These are phyloP conservation scores for Leccinellum albellum DNA, from an alignment of 768 basidiomycete species.

Conservation along the genomic window DNA sequence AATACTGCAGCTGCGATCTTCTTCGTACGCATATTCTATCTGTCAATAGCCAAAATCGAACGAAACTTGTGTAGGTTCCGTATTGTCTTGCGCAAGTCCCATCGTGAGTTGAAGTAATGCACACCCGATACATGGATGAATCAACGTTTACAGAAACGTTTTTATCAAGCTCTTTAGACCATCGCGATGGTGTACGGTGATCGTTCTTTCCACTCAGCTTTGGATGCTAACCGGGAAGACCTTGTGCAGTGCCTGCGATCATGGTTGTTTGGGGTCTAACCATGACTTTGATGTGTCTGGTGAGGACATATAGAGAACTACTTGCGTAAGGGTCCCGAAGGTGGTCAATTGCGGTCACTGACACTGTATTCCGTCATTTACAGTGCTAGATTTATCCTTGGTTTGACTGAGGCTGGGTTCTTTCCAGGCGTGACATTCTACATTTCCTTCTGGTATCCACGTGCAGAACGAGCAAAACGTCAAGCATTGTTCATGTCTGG, in stretches of 20 bases:
- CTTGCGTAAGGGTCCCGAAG: conserved; percentile 24
- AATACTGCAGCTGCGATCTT: conserved; percentile 39
- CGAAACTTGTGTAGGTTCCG: conserved; percentile 23
- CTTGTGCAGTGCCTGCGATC: conserved; percentile 33
- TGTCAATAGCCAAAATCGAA: background rate
- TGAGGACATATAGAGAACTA: conserved; percentile 29
- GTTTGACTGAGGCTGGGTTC: conserved; percentile 44
- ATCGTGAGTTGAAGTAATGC: conserved; percentile 28
- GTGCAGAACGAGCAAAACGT: conserved; percentile 50
- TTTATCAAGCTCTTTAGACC: conserved; percentile 31
- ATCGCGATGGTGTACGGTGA: conserved; percentile 32
- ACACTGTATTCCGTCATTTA: background rate
- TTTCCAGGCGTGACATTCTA: conserved; percentile 39
- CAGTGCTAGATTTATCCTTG: conserved; percentile 42
- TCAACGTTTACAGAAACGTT: conserved; percentile 29
- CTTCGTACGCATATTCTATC: conserved; percentile 24
- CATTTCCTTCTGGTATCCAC: conserved; percentile 56
- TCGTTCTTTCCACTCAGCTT: background rate
- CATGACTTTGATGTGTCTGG: conserved; percentile 37
- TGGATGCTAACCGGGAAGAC: conserved; percentile 3
- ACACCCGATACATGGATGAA: background rate
- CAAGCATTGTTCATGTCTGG: conserved; percentile 57
- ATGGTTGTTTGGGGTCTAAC: conserved; percentile 38
- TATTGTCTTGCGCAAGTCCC: conserved; percentile 38
- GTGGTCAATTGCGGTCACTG: background rate